Evolutionary conservation across 2,329 filamentous ascomycete species (phyloP), one percentile per base, ranked within the genome.

Genomic region (Arthroderma sp.): DNA sequence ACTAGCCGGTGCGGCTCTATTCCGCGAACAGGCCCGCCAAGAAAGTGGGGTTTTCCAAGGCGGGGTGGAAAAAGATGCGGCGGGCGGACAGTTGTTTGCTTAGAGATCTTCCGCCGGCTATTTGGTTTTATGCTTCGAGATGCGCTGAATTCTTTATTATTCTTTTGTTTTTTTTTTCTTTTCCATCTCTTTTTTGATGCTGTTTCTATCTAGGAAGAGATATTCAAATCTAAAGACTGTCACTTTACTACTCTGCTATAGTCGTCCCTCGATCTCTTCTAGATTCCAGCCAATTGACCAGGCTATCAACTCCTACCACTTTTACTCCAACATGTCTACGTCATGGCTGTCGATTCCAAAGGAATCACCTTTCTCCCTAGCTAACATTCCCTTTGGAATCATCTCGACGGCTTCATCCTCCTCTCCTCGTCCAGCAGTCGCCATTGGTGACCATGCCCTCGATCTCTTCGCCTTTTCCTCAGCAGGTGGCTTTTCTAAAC

Each of bases 301-400:
- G 40, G 4, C 36, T 42, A 15, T 42, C 40, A 30, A 28, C 38
- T 4, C 29, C 30, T 27, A 34, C 30, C n/a, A 4, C 40, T 15
- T 6, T 10, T 10, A 34, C 30, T 22, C 15, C 33, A 42, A 34
- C 22, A 56, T 57, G 57, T 52, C 53, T 42, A 58, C 43, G 34
- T 79, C 75, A 44, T 81, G 77, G 77, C 67, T 82, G 45, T 62
- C 63, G 41, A 77, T 82, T 48, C 73, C 77, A 39, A 66, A 68
- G 43, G 66, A 69, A 46, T 80, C 75, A 46, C 77, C 79, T 56
- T 87, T 87, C 64, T 85, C 83, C 6, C 67, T 89, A 42, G 77
- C 80, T 56, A 91, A 91, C 59, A 81, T 91, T 44, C 85, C 85
- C 1, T 89, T 89, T 57, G 85, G 85, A 56, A 79, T 91, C 66